A percentile compares a stretch with the other conserved stretches of the same genome.
Evolutionary conservation across 176 grass and related monocot genomes (phyloP).

Genomic region (Dendrocalamus sinicus): DNA sequence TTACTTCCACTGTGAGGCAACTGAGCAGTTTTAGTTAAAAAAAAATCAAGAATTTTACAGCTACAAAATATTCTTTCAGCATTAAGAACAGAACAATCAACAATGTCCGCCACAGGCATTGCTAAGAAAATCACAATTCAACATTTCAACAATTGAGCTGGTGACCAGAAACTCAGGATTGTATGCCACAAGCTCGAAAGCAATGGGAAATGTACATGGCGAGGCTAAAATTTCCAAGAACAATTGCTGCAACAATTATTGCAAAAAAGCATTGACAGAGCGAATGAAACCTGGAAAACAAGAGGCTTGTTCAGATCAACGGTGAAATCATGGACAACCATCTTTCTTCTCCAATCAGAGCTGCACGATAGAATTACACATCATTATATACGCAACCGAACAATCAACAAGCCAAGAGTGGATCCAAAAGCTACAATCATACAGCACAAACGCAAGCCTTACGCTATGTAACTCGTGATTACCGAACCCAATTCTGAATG

Average conservation of each 20-base stretch:
- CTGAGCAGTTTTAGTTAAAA: neutral
- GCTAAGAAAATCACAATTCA: neutral
- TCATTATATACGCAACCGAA: neutral
- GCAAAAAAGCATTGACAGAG: neutral
- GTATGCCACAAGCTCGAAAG: neutral
- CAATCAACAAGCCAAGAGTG: neutral
- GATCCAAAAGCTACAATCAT: neutral
- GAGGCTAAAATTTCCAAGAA: neutral
- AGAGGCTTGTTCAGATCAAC: slow-evolving; percentile 96
- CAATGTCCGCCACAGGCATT: neutral
- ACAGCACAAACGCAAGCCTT: neutral
- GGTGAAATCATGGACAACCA: slow-evolving; percentile 82
- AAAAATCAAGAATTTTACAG: neutral
- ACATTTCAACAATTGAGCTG: neutral
- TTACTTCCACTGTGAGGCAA: neutral
- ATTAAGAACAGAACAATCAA: neutral
- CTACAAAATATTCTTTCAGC: neutral
- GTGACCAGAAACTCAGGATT: neutral
- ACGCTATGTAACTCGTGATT: neutral
- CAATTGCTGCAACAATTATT: neutral
- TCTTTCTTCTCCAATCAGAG: slow-evolving; percentile 39
- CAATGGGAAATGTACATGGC: neutral
- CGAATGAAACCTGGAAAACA: slow-evolving; percentile 77
- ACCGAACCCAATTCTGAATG: neutral
- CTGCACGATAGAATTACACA: slow-evolving; percentile 33